These are phyloP conservation scores for Citrullus amarus DNA, from an alignment of 306 rosid genomes.

Conservation along the genomic window DNA sequence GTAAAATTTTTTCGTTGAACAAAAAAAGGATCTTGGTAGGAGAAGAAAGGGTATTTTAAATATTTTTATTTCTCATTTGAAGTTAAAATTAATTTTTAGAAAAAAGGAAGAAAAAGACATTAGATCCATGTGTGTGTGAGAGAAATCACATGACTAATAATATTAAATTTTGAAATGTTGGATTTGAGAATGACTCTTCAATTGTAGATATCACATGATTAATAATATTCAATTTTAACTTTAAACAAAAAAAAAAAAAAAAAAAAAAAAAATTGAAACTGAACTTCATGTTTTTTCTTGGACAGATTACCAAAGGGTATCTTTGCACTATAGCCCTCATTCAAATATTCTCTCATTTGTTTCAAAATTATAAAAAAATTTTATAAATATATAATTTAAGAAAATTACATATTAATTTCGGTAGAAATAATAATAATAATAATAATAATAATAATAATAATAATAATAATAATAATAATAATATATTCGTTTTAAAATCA, in stretches of 20 bases:
- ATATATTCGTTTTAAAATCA: too few species aligned
- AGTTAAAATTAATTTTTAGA: not conserved
- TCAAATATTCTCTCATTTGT: not conserved
- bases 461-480: too few species aligned
- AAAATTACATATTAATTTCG: too few species aligned
- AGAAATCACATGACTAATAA: constrained; percentile 1
- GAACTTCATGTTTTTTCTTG: not conserved
- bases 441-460: too few species aligned
- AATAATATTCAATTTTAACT: not conserved
- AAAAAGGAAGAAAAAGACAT: not conserved
- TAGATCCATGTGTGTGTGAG: not conserved
- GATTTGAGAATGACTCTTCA: not conserved
- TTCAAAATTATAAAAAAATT: not conserved
- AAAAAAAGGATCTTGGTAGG: not conserved
- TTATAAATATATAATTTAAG: not conserved
- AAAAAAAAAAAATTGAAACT: not conserved
- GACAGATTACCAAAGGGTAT: not conserved
- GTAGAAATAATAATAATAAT: too few species aligned
- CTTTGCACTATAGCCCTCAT: not conserved
- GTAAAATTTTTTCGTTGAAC: too few species aligned
- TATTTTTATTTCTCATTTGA: not conserved
- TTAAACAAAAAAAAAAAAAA: not conserved
- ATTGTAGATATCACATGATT: not conserved
- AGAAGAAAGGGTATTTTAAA: not conserved
- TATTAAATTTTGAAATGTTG: not conserved